A percentile compares a stretch with the other conserved stretches of the same genome.
These are phyloP conservation scores for Suillus luteus DNA, from an alignment of 768 basidiomycete species.

Conservation along the genomic window DNA sequence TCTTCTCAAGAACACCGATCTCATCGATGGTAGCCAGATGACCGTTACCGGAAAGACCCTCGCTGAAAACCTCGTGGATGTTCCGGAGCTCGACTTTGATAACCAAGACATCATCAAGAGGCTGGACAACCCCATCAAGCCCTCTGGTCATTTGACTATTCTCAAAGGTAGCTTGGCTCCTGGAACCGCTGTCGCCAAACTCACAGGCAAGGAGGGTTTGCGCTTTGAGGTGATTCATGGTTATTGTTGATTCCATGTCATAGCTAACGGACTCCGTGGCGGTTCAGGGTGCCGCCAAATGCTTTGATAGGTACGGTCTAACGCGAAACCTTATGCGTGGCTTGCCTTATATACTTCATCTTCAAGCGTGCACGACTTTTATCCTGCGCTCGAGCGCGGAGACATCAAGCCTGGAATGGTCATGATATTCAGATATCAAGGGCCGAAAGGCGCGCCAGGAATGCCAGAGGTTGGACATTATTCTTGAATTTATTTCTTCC, in stretches of 20 bases:
- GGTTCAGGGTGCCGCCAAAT: constrained; percentile 67
- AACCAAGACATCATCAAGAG: constrained; percentile 76
- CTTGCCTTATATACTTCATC: constrained; percentile 1
- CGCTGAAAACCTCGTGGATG: constrained; percentile 83
- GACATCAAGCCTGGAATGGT: constrained; percentile 77
- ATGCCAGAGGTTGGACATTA: constrained; percentile 70
- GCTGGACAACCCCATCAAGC: constrained; percentile 80
- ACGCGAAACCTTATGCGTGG: not conserved
- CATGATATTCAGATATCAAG: constrained; percentile 85
- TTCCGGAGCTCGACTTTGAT: constrained; percentile 67
- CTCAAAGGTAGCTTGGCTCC: constrained; percentile 89
- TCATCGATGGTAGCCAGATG: constrained; percentile 80
- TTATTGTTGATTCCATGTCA: not conserved
- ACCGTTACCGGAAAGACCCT: constrained; percentile 93
- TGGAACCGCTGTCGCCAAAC: constrained; percentile 85
- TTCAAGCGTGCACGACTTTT: constrained; percentile 65
- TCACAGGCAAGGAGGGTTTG: constrained; percentile 91
- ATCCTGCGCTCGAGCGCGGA: constrained; percentile 69
- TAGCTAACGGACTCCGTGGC: constrained; percentile 10
- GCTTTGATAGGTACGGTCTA: constrained; percentile 63
- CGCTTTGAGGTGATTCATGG: constrained; percentile 64
- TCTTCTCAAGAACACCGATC: constrained; percentile 71
- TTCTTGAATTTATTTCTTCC: not conserved
- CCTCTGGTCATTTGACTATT: constrained; percentile 85
- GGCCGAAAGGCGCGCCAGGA: constrained; percentile 89